These are phyloP conservation scores for Tinospora cordifolia DNA, from an alignment of 164 flowering plant species.

Conservation along the genomic window DNA sequence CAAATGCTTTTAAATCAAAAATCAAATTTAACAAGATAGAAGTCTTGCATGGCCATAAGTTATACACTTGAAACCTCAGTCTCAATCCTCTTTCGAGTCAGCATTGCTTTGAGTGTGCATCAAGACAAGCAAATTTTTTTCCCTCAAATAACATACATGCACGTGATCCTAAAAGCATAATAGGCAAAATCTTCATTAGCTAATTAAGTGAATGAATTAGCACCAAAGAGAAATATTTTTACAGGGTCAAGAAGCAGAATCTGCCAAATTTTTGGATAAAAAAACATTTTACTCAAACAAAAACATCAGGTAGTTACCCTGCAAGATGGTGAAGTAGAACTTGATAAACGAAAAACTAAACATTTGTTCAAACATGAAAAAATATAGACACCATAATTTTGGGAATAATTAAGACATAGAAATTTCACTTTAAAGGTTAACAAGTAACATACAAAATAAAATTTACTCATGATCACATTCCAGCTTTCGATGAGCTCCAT, in stretches of 20 bases:
- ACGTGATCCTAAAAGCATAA: not conserved
- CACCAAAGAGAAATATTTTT: not conserved
- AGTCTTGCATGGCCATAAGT: not conserved
- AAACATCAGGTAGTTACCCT: not conserved
- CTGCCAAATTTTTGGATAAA: not conserved
- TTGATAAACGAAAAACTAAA: too few species aligned
- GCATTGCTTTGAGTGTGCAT: not conserved
- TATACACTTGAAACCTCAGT: not conserved
- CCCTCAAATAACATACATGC: not conserved
- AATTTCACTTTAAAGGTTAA: not conserved
- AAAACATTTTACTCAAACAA: not conserved
- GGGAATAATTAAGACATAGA: not conserved
- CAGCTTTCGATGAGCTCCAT: constrained; percentile 55
- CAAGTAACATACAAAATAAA: constrained; percentile 59
- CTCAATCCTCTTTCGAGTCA: not conserved
- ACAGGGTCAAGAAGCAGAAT: not conserved
- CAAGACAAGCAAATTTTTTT: not conserved
- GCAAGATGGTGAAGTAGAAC: too few species aligned
- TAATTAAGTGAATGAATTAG: not conserved
- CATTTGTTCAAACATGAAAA: too few species aligned
- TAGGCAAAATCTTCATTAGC: not conserved
- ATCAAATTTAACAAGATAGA: not conserved
- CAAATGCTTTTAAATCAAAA: too few species aligned
- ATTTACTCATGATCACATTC: constrained; percentile 69
- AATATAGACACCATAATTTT: too few species aligned